Conservation (phyloP, 2,329 filamentous ascomycete genomes). For the Colletotrichum graminicola region DNA sequence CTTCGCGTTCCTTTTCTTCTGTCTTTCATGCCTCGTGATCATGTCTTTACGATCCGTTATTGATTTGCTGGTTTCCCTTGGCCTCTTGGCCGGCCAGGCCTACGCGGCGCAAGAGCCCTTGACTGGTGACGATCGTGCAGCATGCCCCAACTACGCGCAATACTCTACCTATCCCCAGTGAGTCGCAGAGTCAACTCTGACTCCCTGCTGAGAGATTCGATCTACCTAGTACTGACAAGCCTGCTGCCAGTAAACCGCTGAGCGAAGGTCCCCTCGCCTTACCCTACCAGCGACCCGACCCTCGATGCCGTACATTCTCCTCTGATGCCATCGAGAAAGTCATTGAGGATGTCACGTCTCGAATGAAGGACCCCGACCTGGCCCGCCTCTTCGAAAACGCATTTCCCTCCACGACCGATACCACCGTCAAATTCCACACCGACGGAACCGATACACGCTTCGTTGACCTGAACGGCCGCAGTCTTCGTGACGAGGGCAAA, state of each 20-base stretch:
- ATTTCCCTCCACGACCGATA: constrained; percentile 92
- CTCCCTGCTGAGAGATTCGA: not conserved
- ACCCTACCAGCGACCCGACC: constrained; percentile 86
- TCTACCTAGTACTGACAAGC: constrained; percentile 24
- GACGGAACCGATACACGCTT: constrained; percentile 62
- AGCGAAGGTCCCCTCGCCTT: constrained; percentile 84
- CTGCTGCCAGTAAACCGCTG: constrained; percentile 73
- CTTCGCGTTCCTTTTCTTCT: not conserved
- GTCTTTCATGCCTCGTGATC: constrained; percentile 21
- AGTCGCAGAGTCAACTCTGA: constrained; percentile 38
- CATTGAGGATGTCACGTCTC: constrained; percentile 83
- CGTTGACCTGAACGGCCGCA: constrained; percentile 45
- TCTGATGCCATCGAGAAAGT: constrained; percentile 90
- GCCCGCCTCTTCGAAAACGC: constrained; percentile 95
- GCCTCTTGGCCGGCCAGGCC: constrained; percentile 43
- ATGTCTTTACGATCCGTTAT: constrained; percentile 34
- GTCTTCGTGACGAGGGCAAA: constrained; percentile 64
- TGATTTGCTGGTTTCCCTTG: constrained; percentile 42
- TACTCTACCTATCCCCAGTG: constrained; percentile 57
- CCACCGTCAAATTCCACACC: constrained; percentile 89
- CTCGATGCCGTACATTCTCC: constrained; percentile 87
- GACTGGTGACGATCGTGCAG: constrained; percentile 44
- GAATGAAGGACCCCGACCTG: constrained; percentile 86
- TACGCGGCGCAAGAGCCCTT: constrained; percentile 38
- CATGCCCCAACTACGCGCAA: constrained; percentile 57